Base-by-base conservation (phyloP, 78 protist species). In the Isochrysis galbana region DNA sequence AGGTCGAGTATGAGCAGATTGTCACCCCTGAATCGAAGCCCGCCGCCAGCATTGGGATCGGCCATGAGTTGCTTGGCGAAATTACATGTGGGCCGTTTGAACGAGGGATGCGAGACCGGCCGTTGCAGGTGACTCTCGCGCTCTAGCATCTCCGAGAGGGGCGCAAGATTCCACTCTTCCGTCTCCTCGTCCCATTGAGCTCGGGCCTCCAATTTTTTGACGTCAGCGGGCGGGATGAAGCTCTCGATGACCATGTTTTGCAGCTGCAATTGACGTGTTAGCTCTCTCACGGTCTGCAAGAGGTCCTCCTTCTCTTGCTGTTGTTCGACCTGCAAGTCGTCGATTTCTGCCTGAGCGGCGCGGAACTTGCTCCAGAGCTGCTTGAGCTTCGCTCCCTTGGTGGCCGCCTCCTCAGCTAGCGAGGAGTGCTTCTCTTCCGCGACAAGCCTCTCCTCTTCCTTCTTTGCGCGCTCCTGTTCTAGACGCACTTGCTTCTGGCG, bases 231-330 rank as follows among this genome's bases (percentile, higher is more conserved):
- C 34, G 90, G 94, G 5, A 93, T 54, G 92, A 89, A 87, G 38
- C 25, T 11, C 78, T 19, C 61, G 44, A 78, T 80, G 54, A 89
- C 36, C 38, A 93, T 51, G 21, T 32, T 32, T 38, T 47, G 36
- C 38, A 88, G 91, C 93, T 92, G 83, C 26, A 80, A 21, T 86
- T 91, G 92, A 5, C 55, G 90, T n/a, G n/a, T 55, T 41, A 90
- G 95, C 70, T 95, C 94, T 86, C 95, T 89, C 67, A 95, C 90
- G 32, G 94, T 91, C 34, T 94, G 94, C 55, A 92, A 77, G 38
- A 95, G 87, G 91, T 91, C 93, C 48, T 83, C 94, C 77, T 51
- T 45, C 72, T 94, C 95, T 29, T 55, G 84, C 89, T 87, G 74
- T 34, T 54, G 82, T 61, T 94, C 95, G 36, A 55, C 32, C 90